phyloP scores from a whole-genome alignment of 495 filamentous ascomycete genomes.

The Xylaria flabelliformis region DNA sequence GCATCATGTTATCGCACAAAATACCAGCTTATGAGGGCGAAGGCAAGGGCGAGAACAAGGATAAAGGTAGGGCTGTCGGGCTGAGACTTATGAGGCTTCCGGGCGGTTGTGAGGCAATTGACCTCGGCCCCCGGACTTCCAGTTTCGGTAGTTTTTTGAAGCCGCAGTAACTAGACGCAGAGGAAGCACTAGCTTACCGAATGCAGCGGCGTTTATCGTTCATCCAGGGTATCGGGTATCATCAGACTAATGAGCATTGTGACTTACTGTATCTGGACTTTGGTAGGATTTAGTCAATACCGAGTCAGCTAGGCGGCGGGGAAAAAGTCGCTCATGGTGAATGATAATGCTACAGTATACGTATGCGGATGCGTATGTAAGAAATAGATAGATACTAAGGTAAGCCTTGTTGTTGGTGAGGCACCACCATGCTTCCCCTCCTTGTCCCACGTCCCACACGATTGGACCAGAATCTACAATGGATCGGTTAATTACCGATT shows the following conservation, averaged over 20 bases:
- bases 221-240: not conserved
- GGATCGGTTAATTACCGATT: not conserved
- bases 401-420: constrained; percentile 10
- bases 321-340: constrained; percentile 6
- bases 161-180: not conserved
- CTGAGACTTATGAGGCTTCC: constrained; percentile 18
- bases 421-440: not conserved
- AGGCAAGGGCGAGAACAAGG: not conserved
- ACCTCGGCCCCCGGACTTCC: constrained; percentile 24
- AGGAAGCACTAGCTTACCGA: not conserved
- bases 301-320: not conserved
- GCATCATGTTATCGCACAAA: not conserved
- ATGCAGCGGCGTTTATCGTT: not conserved
- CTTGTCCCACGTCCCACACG: not conserved
- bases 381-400: not conserved
- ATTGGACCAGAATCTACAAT: constrained; percentile 3
- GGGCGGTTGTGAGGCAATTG: constrained; percentile 15
- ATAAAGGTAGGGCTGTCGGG: constrained; percentile 1
- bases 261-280: constrained; percentile 17
- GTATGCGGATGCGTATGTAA: not conserved
- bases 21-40: constrained; percentile 14
- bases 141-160: constrained; percentile 13
- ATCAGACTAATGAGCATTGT: not conserved
- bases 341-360: not conserved
- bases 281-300: not conserved